Percentiles rank a stretch among this genome's conserved stretches.
Evolutionary conservation across 2,329 filamentous ascomycete species (phyloP).

Genomic region (Dendryphion nanum): DNA sequence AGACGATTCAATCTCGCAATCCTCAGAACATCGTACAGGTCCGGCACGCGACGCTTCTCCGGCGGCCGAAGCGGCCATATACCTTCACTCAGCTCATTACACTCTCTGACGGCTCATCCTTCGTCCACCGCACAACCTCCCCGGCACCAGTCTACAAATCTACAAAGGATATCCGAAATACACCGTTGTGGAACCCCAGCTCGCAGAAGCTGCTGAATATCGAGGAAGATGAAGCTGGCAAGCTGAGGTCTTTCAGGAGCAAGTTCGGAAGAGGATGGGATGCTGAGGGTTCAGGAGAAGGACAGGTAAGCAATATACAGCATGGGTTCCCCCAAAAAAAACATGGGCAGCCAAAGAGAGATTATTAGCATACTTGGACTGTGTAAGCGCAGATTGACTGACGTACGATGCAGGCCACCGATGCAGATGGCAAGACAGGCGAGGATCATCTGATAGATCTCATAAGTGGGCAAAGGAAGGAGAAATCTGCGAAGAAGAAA

Average conservation of each 20-base stretch:
- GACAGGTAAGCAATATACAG: not conserved
- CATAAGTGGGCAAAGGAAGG: constrained; percentile 24
- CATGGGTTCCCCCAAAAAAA: no score
- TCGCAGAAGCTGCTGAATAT: constrained; percentile 79
- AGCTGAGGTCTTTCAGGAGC: constrained; percentile 79
- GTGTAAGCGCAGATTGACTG: not conserved
- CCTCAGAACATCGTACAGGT: constrained; percentile 48
- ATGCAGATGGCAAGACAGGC: constrained; percentile 11
- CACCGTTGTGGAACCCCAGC: constrained; percentile 85
- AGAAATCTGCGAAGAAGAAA: constrained; percentile 9
- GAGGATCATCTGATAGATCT: constrained; percentile 30
- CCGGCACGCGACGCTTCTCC: constrained; percentile 80
- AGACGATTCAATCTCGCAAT: constrained; percentile 16
- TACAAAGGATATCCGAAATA: constrained; percentile 85
- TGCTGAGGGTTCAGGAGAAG: constrained; percentile 26
- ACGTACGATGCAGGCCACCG: not conserved
- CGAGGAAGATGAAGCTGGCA: constrained; percentile 92
- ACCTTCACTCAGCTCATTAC: constrained; percentile 96
- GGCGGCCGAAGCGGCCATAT: constrained; percentile 87
- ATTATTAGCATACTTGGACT: no score
- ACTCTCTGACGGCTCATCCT: constrained; percentile 86
- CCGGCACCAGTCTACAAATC: constrained; percentile 62
- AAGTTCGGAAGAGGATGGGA: constrained; percentile 87
- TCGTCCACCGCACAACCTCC: constrained; percentile 73
- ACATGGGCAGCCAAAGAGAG: not conserved